These are phyloP conservation scores for Mrakia hoshinonis DNA, from an alignment of 768 basidiomycete genomes.

Conservation along the genomic window DNA sequence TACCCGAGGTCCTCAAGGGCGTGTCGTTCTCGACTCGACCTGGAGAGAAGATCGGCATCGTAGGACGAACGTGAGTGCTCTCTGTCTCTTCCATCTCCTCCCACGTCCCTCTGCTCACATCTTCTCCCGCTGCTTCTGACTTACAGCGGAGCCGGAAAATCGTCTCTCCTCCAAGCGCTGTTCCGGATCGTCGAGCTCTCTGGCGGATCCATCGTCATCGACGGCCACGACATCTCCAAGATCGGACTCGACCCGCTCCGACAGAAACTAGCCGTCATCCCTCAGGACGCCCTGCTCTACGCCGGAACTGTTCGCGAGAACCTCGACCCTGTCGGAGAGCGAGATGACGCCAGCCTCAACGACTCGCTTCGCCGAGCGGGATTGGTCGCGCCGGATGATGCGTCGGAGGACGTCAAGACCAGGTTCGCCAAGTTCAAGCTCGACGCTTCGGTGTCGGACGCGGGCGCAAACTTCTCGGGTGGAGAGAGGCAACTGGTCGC, in stretches of 20 bases:
- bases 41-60: conserved; percentile 80
- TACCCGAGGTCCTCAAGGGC: conserved; percentile 70
- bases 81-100: no score
- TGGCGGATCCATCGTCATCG: conserved; percentile 53
- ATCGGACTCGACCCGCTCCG: conserved; percentile 54
- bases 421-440: conserved; percentile 55
- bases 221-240: conserved; percentile 49
- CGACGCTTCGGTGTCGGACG: conserved; percentile 54
- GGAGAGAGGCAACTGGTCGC: conserved; percentile 58
- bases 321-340: conserved; percentile 49
- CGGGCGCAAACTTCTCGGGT: conserved; percentile 52
- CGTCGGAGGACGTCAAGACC: conserved; percentile 47
- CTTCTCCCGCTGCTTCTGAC: no score
- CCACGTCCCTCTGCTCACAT: no score
- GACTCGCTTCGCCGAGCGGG: conserved; percentile 55
- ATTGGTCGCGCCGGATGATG: conserved; percentile 47
- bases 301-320: conserved; percentile 34
- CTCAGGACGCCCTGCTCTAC: conserved; percentile 55
- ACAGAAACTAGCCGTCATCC: conserved; percentile 55
- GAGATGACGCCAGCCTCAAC: conserved; percentile 56
- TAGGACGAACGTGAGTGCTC: conserved; percentile 36
- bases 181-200: conserved; percentile 54
- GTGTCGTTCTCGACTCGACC: conserved; percentile 62
- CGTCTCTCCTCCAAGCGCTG: conserved; percentile 45
- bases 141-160: no score